These are phyloP conservation scores for Salpingoeca rosetta DNA, from an alignment of 78 protist species.

Conservation along the genomic window DNA sequence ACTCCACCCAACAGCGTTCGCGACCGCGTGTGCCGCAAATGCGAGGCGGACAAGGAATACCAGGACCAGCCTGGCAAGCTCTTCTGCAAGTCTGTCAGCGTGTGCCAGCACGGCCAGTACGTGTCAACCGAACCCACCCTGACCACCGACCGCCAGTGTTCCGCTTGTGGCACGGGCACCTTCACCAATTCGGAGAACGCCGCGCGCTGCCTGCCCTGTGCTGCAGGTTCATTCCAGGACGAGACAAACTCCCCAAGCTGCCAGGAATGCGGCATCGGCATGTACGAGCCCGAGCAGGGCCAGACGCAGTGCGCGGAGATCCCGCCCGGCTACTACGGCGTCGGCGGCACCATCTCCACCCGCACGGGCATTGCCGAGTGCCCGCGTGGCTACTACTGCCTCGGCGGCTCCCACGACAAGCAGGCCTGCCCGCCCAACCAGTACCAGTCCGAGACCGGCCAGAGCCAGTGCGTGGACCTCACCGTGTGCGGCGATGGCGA, in stretches of 20 bases:
- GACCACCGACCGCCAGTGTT: not conserved
- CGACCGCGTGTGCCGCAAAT: too few species aligned
- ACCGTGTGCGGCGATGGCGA: not conserved
- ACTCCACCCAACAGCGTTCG: too few species aligned
- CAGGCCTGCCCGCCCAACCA: not conserved
- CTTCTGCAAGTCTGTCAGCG: not conserved
- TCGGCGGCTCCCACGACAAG: not conserved
- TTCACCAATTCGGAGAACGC: not conserved
- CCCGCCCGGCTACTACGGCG: not conserved
- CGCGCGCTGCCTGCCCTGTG: not conserved
- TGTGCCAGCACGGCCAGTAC: not conserved
- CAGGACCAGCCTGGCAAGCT: not conserved
- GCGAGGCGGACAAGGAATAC: not conserved
- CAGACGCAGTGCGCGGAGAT: not conserved
- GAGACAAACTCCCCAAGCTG: not conserved
- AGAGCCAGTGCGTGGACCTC: not conserved
- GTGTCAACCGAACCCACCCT: not conserved
- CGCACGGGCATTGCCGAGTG: not conserved
- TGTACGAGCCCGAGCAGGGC: not conserved
- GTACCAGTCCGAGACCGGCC: not conserved
- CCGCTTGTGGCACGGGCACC: not conserved
- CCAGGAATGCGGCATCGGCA: not conserved
- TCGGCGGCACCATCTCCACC: not conserved
- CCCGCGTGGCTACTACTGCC: not conserved
- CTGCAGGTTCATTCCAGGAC: not conserved